phyloP scores from a whole-genome alignment of 23 red algal genomes.

The Gracilaria caudata region DNA sequence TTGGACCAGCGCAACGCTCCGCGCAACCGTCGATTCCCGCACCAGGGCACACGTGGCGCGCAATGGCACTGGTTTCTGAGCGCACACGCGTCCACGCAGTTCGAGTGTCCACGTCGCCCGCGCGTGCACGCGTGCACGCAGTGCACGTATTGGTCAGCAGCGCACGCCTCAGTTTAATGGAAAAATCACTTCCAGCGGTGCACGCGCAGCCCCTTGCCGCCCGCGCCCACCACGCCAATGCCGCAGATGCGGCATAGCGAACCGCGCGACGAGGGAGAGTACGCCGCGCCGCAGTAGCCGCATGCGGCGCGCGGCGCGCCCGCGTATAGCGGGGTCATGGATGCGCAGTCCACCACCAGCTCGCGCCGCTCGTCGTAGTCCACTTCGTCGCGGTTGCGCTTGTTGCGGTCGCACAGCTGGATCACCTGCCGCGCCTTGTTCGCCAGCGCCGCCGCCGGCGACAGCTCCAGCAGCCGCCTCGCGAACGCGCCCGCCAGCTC shows the following conservation, averaged over 20 bases:
- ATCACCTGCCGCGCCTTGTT: constrained; percentile 86
- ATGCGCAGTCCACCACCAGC: constrained; percentile 74
- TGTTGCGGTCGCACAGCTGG: constrained; percentile 88
- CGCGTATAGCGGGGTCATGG: constrained; percentile 74
- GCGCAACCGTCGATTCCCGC: not conserved
- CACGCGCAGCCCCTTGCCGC: constrained; percentile 47
- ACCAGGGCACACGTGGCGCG: constrained; percentile 4
- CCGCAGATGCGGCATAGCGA: constrained; percentile 67
- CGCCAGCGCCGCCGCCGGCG: constrained; percentile 67
- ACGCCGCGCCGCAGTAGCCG: constrained; percentile 73
- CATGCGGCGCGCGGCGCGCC: constrained; percentile 42
- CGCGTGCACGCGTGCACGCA: not conserved
- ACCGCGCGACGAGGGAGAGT: constrained; percentile 14
- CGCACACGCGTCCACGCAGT: not conserved
- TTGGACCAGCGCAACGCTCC: not conserved
- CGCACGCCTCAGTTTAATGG: too few relatives aligned
- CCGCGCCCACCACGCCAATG: constrained; percentile 60
- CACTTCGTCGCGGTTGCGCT: constrained; percentile 64
- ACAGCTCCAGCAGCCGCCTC: constrained; percentile 81
- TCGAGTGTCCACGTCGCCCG: too few relatives aligned
- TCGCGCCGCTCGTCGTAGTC: constrained; percentile 79
- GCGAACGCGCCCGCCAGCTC: constrained; percentile 80
- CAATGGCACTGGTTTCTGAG: too few relatives aligned
- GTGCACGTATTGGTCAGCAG: too few relatives aligned
- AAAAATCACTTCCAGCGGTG: too few relatives aligned